A percentile compares a stretch with the other conserved stretches of the same genome.
phyloP scores from a whole-genome alignment of 139 green algal species.

The Penium margaritaceum region DNA sequence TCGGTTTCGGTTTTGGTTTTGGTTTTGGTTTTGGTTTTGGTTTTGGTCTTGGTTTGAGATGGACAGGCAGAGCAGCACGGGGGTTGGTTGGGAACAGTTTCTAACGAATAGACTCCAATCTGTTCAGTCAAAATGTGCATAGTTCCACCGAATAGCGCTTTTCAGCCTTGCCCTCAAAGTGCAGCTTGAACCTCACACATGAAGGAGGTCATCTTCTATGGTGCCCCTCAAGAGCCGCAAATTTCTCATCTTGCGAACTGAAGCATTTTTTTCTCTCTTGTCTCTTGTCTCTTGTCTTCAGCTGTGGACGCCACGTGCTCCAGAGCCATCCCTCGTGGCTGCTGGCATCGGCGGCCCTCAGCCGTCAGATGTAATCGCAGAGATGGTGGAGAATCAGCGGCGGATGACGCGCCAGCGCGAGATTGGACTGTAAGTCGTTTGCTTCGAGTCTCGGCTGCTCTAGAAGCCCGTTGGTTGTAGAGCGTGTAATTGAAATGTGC shows the following conservation, averaged over 20 bases:
- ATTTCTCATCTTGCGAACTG: not conserved
- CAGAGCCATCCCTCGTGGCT: not conserved
- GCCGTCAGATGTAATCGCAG: not conserved
- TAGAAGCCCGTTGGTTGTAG: too few relatives aligned
- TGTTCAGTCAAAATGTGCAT: not conserved
- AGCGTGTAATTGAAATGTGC: too few relatives aligned
- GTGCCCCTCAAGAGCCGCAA: too few relatives aligned
- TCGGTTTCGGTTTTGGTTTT: too few relatives aligned
- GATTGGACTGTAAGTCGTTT: constrained; percentile 12
- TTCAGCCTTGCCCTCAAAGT: too few relatives aligned
- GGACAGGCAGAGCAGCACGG: too few relatives aligned
- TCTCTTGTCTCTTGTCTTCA: not conserved
- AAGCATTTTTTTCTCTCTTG: not conserved
- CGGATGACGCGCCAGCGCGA: constrained; percentile 29
- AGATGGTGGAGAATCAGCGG: constrained; percentile 34
- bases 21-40: too few relatives aligned
- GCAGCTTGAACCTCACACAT: too few relatives aligned
- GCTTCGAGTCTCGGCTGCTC: not conserved
- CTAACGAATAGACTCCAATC: not conserved
- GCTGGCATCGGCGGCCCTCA: constrained; percentile 5
- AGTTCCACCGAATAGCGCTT: too few relatives aligned
- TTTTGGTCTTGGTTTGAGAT: too few relatives aligned
- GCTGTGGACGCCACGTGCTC: constrained; percentile 19
- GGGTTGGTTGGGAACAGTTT: too few relatives aligned
- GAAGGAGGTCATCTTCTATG: too few relatives aligned